These are phyloP conservation scores for Strombidium stylifer DNA, from an alignment of 73 alveolate species.

Conservation along the genomic window DNA sequence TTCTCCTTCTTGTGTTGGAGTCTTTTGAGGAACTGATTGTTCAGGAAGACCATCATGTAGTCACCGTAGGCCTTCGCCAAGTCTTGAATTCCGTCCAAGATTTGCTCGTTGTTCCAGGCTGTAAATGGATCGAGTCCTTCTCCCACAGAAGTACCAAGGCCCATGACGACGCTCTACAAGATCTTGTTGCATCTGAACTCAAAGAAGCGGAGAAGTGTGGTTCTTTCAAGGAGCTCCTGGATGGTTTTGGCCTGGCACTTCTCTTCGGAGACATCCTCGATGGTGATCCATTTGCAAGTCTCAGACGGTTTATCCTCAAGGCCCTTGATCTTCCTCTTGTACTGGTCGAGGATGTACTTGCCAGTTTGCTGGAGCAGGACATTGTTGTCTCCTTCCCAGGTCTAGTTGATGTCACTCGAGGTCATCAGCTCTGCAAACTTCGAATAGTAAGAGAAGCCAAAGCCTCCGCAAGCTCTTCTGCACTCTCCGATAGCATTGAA, in stretches of 20 bases:
- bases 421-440: slow-evolving; percentile 46
- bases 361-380: slow-evolving; percentile 77
- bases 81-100: too few relatives aligned
- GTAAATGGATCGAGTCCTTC: too few relatives aligned
- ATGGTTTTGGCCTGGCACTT: neutral
- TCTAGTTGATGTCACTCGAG: slow-evolving; percentile 55
- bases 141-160: too few relatives aligned
- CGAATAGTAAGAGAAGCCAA: slow-evolving; percentile 71
- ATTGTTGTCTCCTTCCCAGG: slow-evolving; percentile 89
- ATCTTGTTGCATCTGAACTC: too few relatives aligned
- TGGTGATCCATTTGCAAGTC: slow-evolving; percentile 32
- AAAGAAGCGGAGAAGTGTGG: too few relatives aligned
- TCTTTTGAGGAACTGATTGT: too few relatives aligned
- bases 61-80: too few relatives aligned
- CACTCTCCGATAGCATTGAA: slow-evolving; percentile 42
- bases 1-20: too few relatives aligned
- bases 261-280: slow-evolving; percentile 2
- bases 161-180: too few relatives aligned
- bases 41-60: too few relatives aligned
- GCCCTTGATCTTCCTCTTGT: slow-evolving; percentile 32
- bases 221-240: neutral
- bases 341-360: slow-evolving; percentile 28
- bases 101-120: too few relatives aligned
- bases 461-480: slow-evolving; percentile 80
- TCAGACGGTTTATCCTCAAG: slow-evolving; percentile 8